Conservation (phyloP, 371 early-diverging fungal genomes). For the Mucor mucedo region DNA sequence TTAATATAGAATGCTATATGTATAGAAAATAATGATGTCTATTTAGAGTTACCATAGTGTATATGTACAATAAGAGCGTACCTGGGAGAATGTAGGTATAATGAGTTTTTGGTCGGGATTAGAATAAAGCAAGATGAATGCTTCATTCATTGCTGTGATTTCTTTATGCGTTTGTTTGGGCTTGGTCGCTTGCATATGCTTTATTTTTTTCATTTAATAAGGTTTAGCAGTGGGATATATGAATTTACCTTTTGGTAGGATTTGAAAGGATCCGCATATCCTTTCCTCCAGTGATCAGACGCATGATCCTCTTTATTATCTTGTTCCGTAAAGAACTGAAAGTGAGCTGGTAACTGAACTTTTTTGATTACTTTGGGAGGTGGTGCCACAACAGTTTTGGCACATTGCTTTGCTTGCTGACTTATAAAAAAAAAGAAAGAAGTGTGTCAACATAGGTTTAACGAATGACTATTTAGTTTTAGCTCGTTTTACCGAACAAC, state of each 20-base stretch:
- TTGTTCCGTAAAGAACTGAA: conserved; percentile 23
- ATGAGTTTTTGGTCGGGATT: conserved; percentile 1
- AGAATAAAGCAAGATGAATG: conserved; percentile 4
- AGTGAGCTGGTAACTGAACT: conserved; percentile 34
- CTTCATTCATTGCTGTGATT: conserved; percentile 18
- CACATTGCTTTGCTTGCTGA: conserved; percentile 39
- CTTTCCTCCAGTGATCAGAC: conserved; percentile 37
- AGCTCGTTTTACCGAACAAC: conserved; percentile 44
- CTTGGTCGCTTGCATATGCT: conserved; percentile 25
- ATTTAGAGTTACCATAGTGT: background rate
- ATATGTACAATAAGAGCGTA: conserved; percentile 1
- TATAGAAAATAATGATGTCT: too few species aligned
- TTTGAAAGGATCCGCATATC: conserved; percentile 31
- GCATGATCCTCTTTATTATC: conserved; percentile 8
- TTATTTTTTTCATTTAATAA: background rate
- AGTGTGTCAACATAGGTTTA: background rate
- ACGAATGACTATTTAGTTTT: too few species aligned
- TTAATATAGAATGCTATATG: conserved; percentile 29
- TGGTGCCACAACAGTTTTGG: conserved; percentile 36
- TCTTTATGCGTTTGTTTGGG: conserved; percentile 11
- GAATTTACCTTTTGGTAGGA: conserved; percentile 34
- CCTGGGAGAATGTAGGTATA: conserved; percentile 29
- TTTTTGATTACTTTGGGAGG: conserved; percentile 31
- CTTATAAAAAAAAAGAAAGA: conserved; percentile 13
- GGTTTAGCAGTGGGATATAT: background rate